Percentiles rank a stretch among this genome's conserved stretches.
Conservation (phyloP, 2,329 filamentous ascomycete species). For the Arachnomyces sp. region DNA sequence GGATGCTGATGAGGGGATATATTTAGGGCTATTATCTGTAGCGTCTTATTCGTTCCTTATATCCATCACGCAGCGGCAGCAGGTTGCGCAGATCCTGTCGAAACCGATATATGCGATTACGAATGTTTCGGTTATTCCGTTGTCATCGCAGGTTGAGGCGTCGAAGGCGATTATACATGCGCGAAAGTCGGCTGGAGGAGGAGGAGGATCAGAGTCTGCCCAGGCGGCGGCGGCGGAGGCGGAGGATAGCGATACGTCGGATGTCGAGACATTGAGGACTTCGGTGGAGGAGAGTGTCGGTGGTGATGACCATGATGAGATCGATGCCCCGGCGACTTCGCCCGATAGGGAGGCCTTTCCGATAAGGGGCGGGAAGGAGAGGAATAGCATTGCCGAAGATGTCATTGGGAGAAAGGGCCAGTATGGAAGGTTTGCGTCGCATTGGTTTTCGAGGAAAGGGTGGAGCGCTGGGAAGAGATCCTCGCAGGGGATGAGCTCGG, state of each 20-base stretch:
- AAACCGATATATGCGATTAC: conserved; percentile 79
- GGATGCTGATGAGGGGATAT: conserved; percentile 2
- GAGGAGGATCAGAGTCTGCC: conserved; percentile 26
- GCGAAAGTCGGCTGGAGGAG: conserved; percentile 34
- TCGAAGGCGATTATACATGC: conserved; percentile 62
- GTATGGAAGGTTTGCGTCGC: conserved; percentile 81
- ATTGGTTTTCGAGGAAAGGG: conserved; percentile 82
- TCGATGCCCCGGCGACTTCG: conserved; percentile 20
- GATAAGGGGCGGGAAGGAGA: conserved; percentile 25
- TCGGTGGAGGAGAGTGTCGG: neutral
- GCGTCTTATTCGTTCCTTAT: conserved; percentile 77
- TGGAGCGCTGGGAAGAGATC: conserved; percentile 49
- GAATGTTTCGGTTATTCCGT: conserved; percentile 83
- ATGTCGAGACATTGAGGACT: conserved; percentile 22
- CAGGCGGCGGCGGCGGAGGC: conserved; percentile 11
- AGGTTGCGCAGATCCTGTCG: conserved; percentile 80
- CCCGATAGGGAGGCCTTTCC: conserved; percentile 17
- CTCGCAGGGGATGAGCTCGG: conserved; percentile 1
- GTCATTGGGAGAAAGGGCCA: conserved; percentile 75
- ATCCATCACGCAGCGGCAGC: conserved; percentile 75
- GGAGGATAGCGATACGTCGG: conserved; percentile 24
- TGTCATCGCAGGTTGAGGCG: conserved; percentile 68
- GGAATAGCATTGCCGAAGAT: conserved; percentile 69
- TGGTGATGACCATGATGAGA: conserved; percentile 7
- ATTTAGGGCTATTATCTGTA: conserved; percentile 70